Conservation (phyloP, 176 grass and related monocot species). For the Hordeum vulgare region DNA sequence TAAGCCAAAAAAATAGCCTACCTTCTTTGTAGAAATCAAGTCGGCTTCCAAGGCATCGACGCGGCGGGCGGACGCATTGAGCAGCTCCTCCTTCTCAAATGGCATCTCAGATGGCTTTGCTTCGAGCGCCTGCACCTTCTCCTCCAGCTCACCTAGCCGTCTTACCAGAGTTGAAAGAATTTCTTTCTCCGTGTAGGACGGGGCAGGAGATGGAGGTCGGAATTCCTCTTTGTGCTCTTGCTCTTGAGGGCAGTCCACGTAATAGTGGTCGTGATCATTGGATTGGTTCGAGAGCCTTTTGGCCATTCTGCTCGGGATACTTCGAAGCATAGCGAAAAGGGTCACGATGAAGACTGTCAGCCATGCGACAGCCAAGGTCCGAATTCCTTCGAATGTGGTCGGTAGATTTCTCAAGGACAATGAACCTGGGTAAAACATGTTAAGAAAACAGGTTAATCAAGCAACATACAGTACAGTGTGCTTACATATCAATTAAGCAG, state of each 20-base stretch:
- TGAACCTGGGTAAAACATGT: conserved; percentile 33
- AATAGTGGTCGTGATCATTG: conserved; percentile 33
- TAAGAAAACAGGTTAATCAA: neutral
- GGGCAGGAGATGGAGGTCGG: conserved; percentile 87
- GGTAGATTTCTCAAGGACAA: conserved; percentile 23
- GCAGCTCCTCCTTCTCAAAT: conserved; percentile 85
- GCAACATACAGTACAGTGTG: neutral
- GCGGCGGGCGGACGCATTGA: conserved; percentile 72
- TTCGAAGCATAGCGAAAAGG: conserved; percentile 56
- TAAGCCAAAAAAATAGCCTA: conserved; percentile 19
- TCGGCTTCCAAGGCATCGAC: conserved; percentile 98
- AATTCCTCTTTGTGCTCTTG: conserved; percentile 64
- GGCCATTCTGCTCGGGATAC: conserved; percentile 47
- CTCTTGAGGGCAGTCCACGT: conserved; percentile 45
- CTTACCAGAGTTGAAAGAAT: conserved; percentile 66
- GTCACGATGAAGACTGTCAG: conserved; percentile 59
- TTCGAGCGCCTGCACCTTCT: conserved; percentile 79
- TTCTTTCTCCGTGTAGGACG: conserved; percentile 62
- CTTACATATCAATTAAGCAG: neutral
- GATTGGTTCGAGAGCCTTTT: conserved; percentile 57
- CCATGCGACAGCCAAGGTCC: conserved; percentile 52
- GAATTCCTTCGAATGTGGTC: conserved; percentile 34
- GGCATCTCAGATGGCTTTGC: conserved; percentile 87
- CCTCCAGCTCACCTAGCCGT: conserved; percentile 73
- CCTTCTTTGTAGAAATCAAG: conserved; percentile 96